Conservation (phyloP, 2,329 filamentous ascomycete genomes). For the Neurospora sp. region DNA sequence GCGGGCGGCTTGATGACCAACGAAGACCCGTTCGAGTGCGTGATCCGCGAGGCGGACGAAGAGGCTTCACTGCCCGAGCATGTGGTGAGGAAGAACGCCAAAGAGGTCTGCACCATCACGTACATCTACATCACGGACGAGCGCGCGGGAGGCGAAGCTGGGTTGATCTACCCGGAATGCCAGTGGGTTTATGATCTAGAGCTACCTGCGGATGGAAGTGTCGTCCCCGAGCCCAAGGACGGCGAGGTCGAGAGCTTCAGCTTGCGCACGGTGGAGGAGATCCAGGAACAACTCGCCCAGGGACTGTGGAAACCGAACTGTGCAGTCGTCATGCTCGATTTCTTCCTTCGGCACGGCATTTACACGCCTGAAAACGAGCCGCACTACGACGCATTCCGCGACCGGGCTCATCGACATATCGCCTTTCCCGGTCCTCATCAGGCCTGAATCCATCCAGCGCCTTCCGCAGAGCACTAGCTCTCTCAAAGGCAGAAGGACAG, state of each 20-base stretch:
- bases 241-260: slow-evolving; percentile 82
- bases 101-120: slow-evolving; percentile 59
- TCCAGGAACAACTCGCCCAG: slow-evolving; percentile 55
- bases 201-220: slow-evolving; percentile 47
- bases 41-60: slow-evolving; percentile 79
- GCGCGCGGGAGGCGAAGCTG: slow-evolving; percentile 68
- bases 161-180: slow-evolving; percentile 78
- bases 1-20: slow-evolving; percentile 73
- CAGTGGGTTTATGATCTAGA: slow-evolving; percentile 89
- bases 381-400: slow-evolving; percentile 65
- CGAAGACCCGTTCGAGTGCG: slow-evolving; percentile 69
- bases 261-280: slow-evolving; percentile 66
- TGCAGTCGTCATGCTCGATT: slow-evolving; percentile 73
- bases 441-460: slow-evolving; percentile 10
- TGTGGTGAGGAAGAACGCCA: slow-evolving; percentile 51
- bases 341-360: slow-evolving; percentile 78
- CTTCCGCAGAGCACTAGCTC: slow-evolving; percentile 8
- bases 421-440: slow-evolving; percentile 66
- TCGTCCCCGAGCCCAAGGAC: slow-evolving; percentile 69
- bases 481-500: slow-evolving; percentile 3
- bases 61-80: slow-evolving; percentile 72
- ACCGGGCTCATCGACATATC: slow-evolving; percentile 65
- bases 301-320: slow-evolving; percentile 93
- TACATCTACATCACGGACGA: slow-evolving; percentile 76
- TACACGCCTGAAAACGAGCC: slow-evolving; percentile 70